Conservation (phyloP, 805 yeast species). For the Wickerhamiella domercqiae region DNA sequence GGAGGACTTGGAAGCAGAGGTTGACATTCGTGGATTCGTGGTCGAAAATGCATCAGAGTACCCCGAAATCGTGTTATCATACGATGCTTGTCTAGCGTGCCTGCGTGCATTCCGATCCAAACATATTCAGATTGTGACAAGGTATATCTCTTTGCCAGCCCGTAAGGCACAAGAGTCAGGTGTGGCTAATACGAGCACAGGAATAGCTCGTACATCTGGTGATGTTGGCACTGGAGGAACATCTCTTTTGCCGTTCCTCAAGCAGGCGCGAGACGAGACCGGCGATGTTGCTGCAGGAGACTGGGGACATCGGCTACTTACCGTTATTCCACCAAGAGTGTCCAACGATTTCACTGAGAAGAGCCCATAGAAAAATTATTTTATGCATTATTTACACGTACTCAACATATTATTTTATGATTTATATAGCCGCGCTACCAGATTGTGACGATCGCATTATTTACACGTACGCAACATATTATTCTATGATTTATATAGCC, state of each 20-base stretch:
- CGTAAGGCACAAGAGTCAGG: constrained; percentile 29
- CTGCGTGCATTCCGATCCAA: constrained; percentile 77
- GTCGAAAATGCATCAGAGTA: constrained; percentile 24
- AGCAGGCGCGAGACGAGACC: constrained; percentile 92
- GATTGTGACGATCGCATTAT: constrained; percentile 32
- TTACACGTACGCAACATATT: no score
- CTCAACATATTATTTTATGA: no score
- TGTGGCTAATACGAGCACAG: constrained; percentile 39
- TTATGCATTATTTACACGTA: no score
- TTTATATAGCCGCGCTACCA: constrained; percentile 28
- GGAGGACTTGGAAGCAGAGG: constrained; percentile 38
- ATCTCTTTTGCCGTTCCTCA: constrained; percentile 73
- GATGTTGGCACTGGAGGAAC: constrained; percentile 87
- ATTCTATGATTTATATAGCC: constrained; percentile 21
- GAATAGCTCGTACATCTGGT: constrained; percentile 34
- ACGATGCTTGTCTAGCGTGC: constrained; percentile 84
- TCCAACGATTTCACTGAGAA: no score
- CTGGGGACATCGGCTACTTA: constrained; percentile 60
- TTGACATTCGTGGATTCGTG: constrained; percentile 54
- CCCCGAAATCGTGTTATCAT: constrained; percentile 51
- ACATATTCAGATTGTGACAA: constrained; percentile 82
- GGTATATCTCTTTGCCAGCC: constrained; percentile 74
- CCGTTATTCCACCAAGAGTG: constrained; percentile 3
- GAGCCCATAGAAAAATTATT: no score
- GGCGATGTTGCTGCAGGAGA: constrained; percentile 85